Conservation (phyloP, 169 alveolate species). For the Plasmodium gallinaceum region DNA sequence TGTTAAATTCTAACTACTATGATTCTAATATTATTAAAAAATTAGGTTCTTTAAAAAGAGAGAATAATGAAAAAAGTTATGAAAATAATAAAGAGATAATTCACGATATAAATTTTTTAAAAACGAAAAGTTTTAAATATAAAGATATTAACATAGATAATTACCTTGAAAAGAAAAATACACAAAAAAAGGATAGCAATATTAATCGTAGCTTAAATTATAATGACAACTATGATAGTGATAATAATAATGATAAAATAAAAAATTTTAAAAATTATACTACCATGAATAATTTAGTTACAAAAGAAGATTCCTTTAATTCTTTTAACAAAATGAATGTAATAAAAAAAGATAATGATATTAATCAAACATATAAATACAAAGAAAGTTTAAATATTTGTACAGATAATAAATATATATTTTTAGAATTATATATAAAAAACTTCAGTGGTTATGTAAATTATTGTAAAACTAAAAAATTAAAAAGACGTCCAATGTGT, state of each 20-base stretch:
- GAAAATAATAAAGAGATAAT: not conserved
- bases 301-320: not conserved
- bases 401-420: conserved; percentile 56
- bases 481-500: conserved; percentile 62
- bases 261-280: not conserved
- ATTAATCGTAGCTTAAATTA: too few relatives aligned
- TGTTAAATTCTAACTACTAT: conserved; percentile 30
- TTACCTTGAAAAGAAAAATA: conserved; percentile 5
- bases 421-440: conserved; percentile 41
- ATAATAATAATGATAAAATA: too few relatives aligned
- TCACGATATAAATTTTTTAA: not conserved
- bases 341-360: not conserved
- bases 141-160: conserved; percentile 22
- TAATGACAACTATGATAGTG: too few relatives aligned
- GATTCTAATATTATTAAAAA: not conserved
- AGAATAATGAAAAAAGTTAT: not conserved
- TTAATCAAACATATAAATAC: not conserved
- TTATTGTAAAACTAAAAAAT: conserved; percentile 54
- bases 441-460: conserved; percentile 62
- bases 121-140: conserved; percentile 8
- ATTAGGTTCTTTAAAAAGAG: not conserved
- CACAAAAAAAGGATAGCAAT: not conserved
- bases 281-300: not conserved
- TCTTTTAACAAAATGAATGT: not conserved
- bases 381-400: conserved; percentile 44